These are phyloP conservation scores for Tricholoma matsutake DNA, from an alignment of 768 basidiomycete species.

Conservation along the genomic window DNA sequence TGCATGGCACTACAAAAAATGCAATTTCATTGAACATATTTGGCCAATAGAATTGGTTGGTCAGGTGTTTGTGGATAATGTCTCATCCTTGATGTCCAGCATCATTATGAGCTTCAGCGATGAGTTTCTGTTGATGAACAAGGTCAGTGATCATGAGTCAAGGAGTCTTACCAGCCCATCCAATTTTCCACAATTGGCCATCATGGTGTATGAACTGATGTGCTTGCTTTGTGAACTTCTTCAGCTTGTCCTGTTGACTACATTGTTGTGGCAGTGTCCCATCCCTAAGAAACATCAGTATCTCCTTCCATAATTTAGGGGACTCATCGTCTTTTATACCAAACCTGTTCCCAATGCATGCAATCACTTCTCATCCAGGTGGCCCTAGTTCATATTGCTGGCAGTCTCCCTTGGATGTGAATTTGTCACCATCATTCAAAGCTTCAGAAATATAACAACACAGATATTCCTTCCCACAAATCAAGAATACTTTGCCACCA, in stretches of 20 bases:
- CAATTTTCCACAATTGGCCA: constrained; percentile 15
- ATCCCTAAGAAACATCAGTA: no score
- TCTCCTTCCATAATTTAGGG: constrained; percentile 8
- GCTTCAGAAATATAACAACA: no score
- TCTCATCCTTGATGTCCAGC: constrained; percentile 28
- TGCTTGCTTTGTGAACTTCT: not conserved
- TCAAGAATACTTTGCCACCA: no score
- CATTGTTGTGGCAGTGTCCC: no score
- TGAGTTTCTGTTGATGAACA: constrained; percentile 8
- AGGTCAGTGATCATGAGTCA: constrained; percentile 21
- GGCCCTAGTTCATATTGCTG: no score
- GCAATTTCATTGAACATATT: constrained; percentile 27
- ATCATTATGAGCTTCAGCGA: constrained; percentile 25
- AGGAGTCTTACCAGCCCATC: constrained; percentile 16
- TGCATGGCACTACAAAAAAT: constrained; percentile 29
- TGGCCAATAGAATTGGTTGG: constrained; percentile 32
- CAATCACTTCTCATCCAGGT: not conserved
- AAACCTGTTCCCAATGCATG: constrained; percentile 4
- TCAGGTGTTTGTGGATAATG: constrained; percentile 16
- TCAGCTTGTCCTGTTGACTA: no score
- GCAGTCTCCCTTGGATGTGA: no score
- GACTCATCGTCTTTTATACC: constrained; percentile 11
- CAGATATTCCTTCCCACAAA: no score
- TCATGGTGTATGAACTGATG: constrained; percentile 20
- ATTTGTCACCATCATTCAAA: no score